Base-by-base conservation (phyloP, 441 rosid species). In the Populus hybrid region DNA sequence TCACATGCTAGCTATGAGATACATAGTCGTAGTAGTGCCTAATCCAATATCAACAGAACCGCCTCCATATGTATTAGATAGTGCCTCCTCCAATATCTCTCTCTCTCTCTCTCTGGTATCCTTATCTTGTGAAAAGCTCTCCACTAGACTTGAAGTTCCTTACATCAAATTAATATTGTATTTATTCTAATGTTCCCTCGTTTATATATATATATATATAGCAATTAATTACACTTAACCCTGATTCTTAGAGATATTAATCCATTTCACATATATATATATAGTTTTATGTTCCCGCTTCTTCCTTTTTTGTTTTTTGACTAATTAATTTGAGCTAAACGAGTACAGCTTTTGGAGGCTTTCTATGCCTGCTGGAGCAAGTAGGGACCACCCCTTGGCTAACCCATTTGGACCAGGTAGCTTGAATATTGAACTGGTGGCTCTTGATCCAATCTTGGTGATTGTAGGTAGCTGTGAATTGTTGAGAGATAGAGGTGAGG, bases 281-380 rank as follows among this genome's bases (percentile, higher is more conserved):
- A 30, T 30, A 30, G 32, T 30, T 30, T 30, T 35, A 7, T 35
- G 38, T 35, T 35, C 8, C 38, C 38, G 38, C 38, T 35, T 4
- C 30, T 14, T 6, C 16, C 35, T 11, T 11, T 24, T 24, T 30
- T 30, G 32, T 30, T 67, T 24, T 30, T 20, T 14, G 6, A 30
- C 32, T 26, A 30, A 30, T 30, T 30, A 67, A 1, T 16, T 67
- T 32, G 14, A 30, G n/a, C 1, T 67, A 24, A 32, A 71, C 42
- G 32, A 30, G 32, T 61, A 24, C 82, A 94, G 98, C 78, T 93
- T 94, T 83, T 94, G 99, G 99, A 93, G 97, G 85, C 83, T 94
- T 18, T 88, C 97, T 21, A 64, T 94, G 81, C 97, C 98, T 1
- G 24, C 40, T 28, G 95, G 90, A 77, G 95, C 86, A 85, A 83